These are phyloP conservation scores for Daldinia childiae DNA, from an alignment of 495 filamentous ascomycete genomes.

Conservation along the genomic window DNA sequence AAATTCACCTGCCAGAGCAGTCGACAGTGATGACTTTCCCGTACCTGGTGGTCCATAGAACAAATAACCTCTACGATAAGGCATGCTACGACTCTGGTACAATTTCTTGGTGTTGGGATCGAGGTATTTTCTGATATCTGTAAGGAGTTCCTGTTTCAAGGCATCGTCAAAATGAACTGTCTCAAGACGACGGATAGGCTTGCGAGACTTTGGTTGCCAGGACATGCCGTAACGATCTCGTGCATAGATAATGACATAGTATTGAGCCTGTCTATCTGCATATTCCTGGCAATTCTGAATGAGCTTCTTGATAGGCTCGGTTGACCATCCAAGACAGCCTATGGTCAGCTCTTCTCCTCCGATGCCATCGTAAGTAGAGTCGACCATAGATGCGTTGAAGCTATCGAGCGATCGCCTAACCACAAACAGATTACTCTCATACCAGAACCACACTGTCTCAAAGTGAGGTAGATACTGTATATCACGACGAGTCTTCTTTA, in stretches of 20 bases:
- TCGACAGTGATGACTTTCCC: conserved; percentile 71
- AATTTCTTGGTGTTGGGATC: conserved; percentile 73
- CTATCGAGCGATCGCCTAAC: conserved; percentile 54
- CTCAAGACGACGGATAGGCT: conserved; percentile 55
- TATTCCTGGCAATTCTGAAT: conserved; percentile 56
- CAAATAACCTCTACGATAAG: conserved; percentile 70
- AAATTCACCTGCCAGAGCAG: conserved; percentile 70
- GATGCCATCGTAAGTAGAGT: conserved; percentile 46
- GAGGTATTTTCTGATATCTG: conserved; percentile 83
- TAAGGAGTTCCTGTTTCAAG: conserved; percentile 72
- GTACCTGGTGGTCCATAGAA: conserved; percentile 74
- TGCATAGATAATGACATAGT: conserved; percentile 55
- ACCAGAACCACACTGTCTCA: conserved; percentile 55
- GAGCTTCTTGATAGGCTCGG: conserved; percentile 56
- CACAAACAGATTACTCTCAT: conserved; percentile 54
- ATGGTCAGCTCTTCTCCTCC: conserved; percentile 57
- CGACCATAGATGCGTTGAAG: conserved; percentile 51
- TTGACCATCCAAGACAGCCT: conserved; percentile 58
- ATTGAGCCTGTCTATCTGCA: conserved; percentile 56
- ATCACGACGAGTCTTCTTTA: conserved; percentile 54
- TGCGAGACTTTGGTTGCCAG: conserved; percentile 57
- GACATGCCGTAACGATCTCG: conserved; percentile 49
- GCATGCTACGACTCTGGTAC: conserved; percentile 74
- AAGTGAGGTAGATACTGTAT: conserved; percentile 59
- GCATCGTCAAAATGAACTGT: conserved; percentile 60